These are phyloP conservation scores for Nicotiana tabacum DNA, from an alignment of 257 asterid species.

Conservation along the genomic window DNA sequence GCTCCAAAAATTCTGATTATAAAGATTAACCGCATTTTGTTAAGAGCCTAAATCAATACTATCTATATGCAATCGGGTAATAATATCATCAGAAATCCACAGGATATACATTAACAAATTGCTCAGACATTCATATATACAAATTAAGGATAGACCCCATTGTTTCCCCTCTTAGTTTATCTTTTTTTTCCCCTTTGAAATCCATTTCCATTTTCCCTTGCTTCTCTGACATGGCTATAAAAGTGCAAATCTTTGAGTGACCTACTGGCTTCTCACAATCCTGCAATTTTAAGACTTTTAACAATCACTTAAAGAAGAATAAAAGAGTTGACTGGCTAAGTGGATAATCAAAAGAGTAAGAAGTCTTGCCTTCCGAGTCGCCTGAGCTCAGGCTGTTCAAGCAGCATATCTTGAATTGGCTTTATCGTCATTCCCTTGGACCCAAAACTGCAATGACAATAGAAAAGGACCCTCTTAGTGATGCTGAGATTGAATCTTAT, in stretches of 20 bases:
- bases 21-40: too few species aligned
- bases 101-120: not conserved
- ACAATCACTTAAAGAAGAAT: not conserved
- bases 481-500: not conserved
- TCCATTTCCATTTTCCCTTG: not conserved
- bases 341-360: not conserved
- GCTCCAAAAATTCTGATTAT: too few species aligned
- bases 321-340: not conserved
- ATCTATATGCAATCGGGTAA: too few species aligned
- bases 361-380: slow-evolving; percentile 56
- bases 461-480: not conserved
- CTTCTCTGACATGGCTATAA: slow-evolving; percentile 4
- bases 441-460: slow-evolving; percentile 25
- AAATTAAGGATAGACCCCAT: not conserved
- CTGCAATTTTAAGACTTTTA: slow-evolving; percentile 24
- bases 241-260: not conserved
- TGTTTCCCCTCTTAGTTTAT: not conserved
- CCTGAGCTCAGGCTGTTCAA: slow-evolving; percentile 72
- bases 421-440: slow-evolving; percentile 28
- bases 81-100: not conserved
- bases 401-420: slow-evolving; percentile 64
- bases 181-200: not conserved
- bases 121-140: not conserved
- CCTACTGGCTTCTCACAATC: slow-evolving; percentile 21
- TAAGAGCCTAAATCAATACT: too few species aligned